Evolutionary conservation across 2,329 filamentous ascomycete genomes (phyloP).

Genomic region (Aspergillus alliaceus): DNA sequence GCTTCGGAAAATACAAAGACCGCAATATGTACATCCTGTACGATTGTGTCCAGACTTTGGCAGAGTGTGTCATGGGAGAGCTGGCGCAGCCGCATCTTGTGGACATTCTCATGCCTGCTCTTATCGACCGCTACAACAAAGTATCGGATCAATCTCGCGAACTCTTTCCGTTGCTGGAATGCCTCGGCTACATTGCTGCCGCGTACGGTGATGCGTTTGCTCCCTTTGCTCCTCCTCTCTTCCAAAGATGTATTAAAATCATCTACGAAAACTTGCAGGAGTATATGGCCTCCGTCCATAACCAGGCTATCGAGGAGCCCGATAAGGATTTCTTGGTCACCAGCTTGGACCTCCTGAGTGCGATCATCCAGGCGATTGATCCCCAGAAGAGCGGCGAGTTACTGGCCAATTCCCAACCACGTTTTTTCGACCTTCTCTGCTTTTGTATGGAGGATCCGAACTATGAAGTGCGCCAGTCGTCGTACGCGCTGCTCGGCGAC

Average conservation of each 20-base stretch:
- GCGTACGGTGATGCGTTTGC: conserved; percentile 80
- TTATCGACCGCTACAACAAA: conserved; percentile 84
- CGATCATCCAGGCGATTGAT: conserved; percentile 87
- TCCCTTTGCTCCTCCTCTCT: conserved; percentile 83
- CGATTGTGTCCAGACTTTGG: conserved; percentile 95
- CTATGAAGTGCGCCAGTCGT: conserved; percentile 93
- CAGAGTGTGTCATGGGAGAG: conserved; percentile 81
- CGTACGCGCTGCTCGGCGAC: conserved; percentile 91
- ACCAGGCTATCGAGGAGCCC: conserved; percentile 70
- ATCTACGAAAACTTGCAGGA: conserved; percentile 90
- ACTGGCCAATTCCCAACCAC: conserved; percentile 71
- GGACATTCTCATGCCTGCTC: conserved; percentile 83
- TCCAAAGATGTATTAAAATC: conserved; percentile 82
- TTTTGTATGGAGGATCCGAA: conserved; percentile 90
- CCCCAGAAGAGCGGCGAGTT: conserved; percentile 72
- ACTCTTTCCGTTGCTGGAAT: conserved; percentile 93
- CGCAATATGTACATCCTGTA: conserved; percentile 99
- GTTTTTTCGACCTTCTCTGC: conserved; percentile 85
- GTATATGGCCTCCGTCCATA: conserved; percentile 67
- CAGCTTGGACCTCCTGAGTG: conserved; percentile 87
- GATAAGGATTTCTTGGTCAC: conserved; percentile 98
- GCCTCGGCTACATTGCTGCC: conserved; percentile 88
- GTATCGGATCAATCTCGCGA: conserved; percentile 88
- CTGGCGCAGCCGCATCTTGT: conserved; percentile 81
- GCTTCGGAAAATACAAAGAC: conserved; percentile 95